Evolutionary conservation across 805 yeast genomes (phyloP).

Genomic region (Jamesozyma lodderae): DNA sequence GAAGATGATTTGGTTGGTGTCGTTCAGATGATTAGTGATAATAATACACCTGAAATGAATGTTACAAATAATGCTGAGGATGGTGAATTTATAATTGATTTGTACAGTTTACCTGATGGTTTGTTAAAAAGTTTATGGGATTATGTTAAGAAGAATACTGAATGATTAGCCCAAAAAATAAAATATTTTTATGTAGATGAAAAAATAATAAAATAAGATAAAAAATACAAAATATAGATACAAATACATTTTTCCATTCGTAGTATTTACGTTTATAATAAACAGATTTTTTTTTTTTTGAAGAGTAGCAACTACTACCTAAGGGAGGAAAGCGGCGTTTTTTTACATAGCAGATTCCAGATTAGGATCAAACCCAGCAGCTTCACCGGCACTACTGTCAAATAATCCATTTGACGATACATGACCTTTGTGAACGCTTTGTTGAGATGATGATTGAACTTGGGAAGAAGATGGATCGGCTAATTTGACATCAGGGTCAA

Average conservation of each 20-base stretch:
- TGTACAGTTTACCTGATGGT: conserved; percentile 87
- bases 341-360: conserved; percentile 14
- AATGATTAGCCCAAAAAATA: conserved; percentile 8
- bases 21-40: conserved; percentile 96
- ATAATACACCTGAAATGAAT: conserved; percentile 90
- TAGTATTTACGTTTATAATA: neutral
- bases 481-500: neutral
- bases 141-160: conserved; percentile 68
- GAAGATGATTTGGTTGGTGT: conserved; percentile 93
- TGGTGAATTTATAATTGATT: conserved; percentile 95
- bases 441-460: neutral
- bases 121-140: conserved; percentile 91
- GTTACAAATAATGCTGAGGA: conserved; percentile 92
- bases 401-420: conserved; percentile 9
- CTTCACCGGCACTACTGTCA: conserved; percentile 10
- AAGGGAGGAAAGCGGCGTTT: too few species aligned
- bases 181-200: neutral
- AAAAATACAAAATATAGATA: neutral
- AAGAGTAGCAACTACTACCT: too few species aligned
- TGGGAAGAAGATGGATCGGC: neutral
- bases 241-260: neutral
- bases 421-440: conserved; percentile 5
- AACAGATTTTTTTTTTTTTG: too few species aligned
- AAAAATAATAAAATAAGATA: neutral
- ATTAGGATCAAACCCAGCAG: conserved; percentile 19